Evolutionary conservation across 352 stramenopile species (phyloP).

Genomic region (Phytopythium kandeliae): DNA sequence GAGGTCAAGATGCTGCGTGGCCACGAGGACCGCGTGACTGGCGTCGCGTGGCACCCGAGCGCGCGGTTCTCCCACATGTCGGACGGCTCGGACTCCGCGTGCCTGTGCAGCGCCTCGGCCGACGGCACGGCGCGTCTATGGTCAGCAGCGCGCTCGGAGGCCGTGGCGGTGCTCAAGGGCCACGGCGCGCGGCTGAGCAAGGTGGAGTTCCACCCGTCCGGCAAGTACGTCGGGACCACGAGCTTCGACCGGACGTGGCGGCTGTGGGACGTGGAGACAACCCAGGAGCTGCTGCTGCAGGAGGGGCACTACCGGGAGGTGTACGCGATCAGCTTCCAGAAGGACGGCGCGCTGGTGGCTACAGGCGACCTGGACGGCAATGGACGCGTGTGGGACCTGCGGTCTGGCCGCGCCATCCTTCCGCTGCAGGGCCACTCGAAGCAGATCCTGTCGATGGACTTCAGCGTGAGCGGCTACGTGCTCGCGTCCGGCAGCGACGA

Average conservation of each 20-base stretch:
- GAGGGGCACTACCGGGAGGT: constrained; percentile 95
- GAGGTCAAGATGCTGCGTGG: constrained; percentile 76
- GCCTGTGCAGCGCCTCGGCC: constrained; percentile 72
- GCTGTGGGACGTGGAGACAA: constrained; percentile 96
- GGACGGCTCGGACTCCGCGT: constrained; percentile 46
- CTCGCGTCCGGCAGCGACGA: constrained; percentile 95
- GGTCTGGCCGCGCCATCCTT: constrained; percentile 91
- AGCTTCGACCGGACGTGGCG: constrained; percentile 97
- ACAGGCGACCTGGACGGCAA: constrained; percentile 95
- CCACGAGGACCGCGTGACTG: constrained; percentile 85
- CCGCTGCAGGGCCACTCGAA: constrained; percentile 92
- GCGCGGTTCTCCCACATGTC: constrained; percentile 51
- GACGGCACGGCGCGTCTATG: constrained; percentile 76
- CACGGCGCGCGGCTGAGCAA: constrained; percentile 74
- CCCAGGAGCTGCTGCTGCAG: constrained; percentile 91
- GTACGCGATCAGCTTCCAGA: constrained; percentile 95
- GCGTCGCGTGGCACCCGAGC: constrained; percentile 78
- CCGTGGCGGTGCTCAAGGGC: constrained; percentile 55
- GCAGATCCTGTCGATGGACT: constrained; percentile 93
- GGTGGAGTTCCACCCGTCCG: constrained; percentile 94
- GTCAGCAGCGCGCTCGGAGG: constrained; percentile 45
- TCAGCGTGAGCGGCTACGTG: constrained; percentile 91
- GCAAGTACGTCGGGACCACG: constrained; percentile 90
- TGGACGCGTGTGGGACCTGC: constrained; percentile 94
- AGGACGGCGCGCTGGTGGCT: constrained; percentile 89